phyloP scores from a whole-genome alignment of 1,284 basidiomycete species.

The Meripilus lineatus region DNA sequence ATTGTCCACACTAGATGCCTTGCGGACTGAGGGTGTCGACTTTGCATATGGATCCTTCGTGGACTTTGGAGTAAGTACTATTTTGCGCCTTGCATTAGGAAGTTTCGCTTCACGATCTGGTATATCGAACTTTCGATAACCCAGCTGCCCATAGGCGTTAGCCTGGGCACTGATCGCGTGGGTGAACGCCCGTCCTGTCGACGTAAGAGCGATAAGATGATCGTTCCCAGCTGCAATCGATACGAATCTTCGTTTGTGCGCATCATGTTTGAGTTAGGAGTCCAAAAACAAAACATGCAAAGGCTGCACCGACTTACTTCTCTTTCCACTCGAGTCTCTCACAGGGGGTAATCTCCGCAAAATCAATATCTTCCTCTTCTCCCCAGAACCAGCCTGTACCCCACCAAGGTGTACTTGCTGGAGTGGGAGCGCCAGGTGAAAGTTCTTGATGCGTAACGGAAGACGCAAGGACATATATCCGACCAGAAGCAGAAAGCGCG shows the following conservation, averaged over 20 bases:
- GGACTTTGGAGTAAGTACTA: conserved; percentile 50
- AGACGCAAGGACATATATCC: conserved; percentile 65
- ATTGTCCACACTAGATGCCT: conserved; percentile 10
- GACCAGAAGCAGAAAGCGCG: conserved; percentile 71
- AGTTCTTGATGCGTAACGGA: conserved; percentile 44
- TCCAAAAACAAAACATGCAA: not conserved
- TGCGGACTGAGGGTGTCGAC: conserved; percentile 23
- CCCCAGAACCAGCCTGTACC: conserved; percentile 51
- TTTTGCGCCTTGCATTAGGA: conserved; percentile 19
- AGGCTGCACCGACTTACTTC: conserved; percentile 38
- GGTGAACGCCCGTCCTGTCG: conserved; percentile 75
- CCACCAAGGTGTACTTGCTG: conserved; percentile 50
- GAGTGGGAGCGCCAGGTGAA: conserved; percentile 28
- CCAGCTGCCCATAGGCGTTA: conserved; percentile 87
- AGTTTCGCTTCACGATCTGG: conserved; percentile 30
- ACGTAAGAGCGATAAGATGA: conserved; percentile 85
- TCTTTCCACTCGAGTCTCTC: conserved; percentile 48
- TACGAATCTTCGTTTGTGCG: conserved; percentile 45
- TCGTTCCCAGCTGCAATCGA: conserved; percentile 73
- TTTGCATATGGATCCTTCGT: conserved; percentile 48
- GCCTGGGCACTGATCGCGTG: conserved; percentile 74
- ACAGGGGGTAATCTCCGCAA: conserved; percentile 44
- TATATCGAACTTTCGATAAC: conserved; percentile 62
- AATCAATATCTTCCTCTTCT: conserved; percentile 46
- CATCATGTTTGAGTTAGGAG: not conserved